These are phyloP conservation scores for Tephrocybe sp. DNA, from an alignment of 768 basidiomycete species.

Conservation along the genomic window DNA sequence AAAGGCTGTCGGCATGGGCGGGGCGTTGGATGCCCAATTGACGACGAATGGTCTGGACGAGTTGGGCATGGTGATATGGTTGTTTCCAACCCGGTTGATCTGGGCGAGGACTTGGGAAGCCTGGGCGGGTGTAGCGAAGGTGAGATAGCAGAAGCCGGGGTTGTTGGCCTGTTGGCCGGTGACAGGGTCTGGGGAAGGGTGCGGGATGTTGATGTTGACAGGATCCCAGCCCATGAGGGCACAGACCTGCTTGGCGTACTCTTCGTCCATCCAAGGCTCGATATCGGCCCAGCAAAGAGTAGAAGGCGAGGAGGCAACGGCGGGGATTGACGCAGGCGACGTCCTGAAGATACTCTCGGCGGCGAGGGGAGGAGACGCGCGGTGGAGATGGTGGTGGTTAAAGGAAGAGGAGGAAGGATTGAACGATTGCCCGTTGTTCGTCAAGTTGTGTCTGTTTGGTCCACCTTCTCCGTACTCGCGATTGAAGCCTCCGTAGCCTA, in stretches of 20 bases:
- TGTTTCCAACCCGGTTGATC: conserved; percentile 48
- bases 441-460: conserved; percentile 47
- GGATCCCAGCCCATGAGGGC: conserved; percentile 86
- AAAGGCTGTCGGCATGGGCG: conserved; percentile 32
- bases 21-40: conserved; percentile 64
- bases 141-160: conserved; percentile 86
- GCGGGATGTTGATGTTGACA: conserved; percentile 71
- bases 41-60: conserved; percentile 79
- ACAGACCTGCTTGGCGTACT: conserved; percentile 89
- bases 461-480: conserved; percentile 30
- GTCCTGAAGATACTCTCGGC: conserved; percentile 31
- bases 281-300: conserved; percentile 88
- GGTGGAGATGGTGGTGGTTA: conserved; percentile 42
- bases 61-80: conserved; percentile 78
- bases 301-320: conserved; percentile 27
- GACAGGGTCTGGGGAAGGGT: conserved; percentile 52
- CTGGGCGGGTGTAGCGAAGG: conserved; percentile 71
- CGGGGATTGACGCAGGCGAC: conserved; percentile 18
- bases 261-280: conserved; percentile 97
- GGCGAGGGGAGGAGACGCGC: conserved; percentile 27
- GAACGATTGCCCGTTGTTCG: conserved; percentile 25
- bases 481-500: conserved; percentile 19
- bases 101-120: conserved; percentile 72
- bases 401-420: conserved; percentile 43
- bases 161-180: conserved; percentile 75